Evolutionary conservation across 176 grass and related monocot species (phyloP).

Genomic region (Triticum urartu): DNA sequence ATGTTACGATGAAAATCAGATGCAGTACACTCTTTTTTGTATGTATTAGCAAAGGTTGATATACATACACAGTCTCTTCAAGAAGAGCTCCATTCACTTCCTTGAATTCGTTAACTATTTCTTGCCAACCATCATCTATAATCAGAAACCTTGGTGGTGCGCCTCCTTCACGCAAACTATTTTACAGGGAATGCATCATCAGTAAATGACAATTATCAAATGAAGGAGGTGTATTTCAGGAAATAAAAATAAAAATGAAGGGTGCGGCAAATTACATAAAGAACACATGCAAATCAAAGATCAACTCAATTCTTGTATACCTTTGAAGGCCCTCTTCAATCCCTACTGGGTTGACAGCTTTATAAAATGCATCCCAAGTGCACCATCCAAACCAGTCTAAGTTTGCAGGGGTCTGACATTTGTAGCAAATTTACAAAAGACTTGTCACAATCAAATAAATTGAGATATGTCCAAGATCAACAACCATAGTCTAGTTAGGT

Average conservation of each 20-base stretch:
- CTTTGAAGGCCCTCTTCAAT: constrained; percentile 49
- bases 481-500: neutral
- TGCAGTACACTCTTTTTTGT: neutral
- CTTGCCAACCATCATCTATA: constrained; percentile 71
- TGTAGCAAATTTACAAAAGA: neutral
- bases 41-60: constrained; percentile 13
- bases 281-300: neutral
- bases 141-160: constrained; percentile 52
- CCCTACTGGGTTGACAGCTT: constrained; percentile 41
- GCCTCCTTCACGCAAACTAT: constrained; percentile 38
- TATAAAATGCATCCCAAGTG: constrained; percentile 82
- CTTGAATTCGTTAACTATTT: constrained; percentile 36
- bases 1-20: constrained; percentile 15
- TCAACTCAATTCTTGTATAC: constrained; percentile 1
- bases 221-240: neutral
- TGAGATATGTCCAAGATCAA: neutral
- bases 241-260: neutral
- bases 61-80: constrained; percentile 34
- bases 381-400: constrained; percentile 70
- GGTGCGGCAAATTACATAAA: neutral
- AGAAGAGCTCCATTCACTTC: constrained; percentile 18
- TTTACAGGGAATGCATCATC: neutral
- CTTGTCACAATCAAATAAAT: neutral
- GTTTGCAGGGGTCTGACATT: constrained; percentile 34
- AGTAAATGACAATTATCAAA: neutral